A percentile compares a stretch with the other conserved stretches of the same genome.
Evolutionary conservation across 208 protist species (phyloP).

Genomic region (Naegleria gruberi): DNA sequence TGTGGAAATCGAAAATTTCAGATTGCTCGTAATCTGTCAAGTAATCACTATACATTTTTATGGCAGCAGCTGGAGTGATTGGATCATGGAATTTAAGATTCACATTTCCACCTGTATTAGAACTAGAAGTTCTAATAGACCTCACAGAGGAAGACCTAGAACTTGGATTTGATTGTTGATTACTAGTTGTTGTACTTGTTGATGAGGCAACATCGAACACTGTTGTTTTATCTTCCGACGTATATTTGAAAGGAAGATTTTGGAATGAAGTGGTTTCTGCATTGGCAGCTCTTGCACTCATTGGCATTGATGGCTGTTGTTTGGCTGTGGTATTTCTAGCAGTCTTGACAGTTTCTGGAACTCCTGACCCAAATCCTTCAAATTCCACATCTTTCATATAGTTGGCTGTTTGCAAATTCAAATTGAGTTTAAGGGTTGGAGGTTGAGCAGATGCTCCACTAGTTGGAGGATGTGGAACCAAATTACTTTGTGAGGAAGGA

Average conservation of each 20-base stretch:
- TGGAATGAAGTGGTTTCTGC: neutral
- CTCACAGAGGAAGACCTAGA: neutral
- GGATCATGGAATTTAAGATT: neutral
- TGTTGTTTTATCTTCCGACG: neutral
- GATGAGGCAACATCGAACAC: neutral
- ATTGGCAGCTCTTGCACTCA: neutral
- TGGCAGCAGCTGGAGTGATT: conserved; percentile 22
- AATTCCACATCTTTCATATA: neutral
- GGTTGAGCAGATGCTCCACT: too few relatives aligned
- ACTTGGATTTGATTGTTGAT: neutral
- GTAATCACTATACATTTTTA: conserved; percentile 32
- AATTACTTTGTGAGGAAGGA: neutral
- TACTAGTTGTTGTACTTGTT: neutral
- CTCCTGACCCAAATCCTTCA: conserved; percentile 4
- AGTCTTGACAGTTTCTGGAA: neutral
- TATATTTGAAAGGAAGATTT: neutral
- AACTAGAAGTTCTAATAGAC: neutral
- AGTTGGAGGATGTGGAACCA: neutral
- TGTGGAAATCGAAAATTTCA: conserved; percentile 59
- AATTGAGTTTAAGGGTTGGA: neutral
- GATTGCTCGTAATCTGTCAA: conserved; percentile 62
- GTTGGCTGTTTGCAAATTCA: neutral
- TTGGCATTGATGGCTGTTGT: neutral
- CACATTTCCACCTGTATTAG: neutral
- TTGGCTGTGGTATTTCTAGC: neutral